Evolutionary conservation across 306 rosid genomes (phyloP).

Genomic region (Psophocarpus tetragonolobus): DNA sequence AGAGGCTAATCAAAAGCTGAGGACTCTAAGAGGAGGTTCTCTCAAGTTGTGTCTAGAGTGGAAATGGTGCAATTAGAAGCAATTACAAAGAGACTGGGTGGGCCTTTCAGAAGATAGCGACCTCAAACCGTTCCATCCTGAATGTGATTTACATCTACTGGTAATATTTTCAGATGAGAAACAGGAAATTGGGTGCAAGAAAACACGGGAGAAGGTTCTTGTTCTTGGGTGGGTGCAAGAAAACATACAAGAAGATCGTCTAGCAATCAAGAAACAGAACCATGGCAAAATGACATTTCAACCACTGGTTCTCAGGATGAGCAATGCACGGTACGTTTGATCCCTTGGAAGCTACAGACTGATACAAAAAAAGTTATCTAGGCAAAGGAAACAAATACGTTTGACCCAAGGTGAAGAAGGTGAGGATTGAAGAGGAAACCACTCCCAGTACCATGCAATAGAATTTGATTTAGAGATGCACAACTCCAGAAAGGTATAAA

Average conservation of each 20-base stretch:
- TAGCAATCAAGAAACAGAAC: background rate
- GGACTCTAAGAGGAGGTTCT: background rate
- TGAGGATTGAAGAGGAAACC: background rate
- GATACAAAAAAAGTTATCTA: background rate
- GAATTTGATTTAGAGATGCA: background rate
- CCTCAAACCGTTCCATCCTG: background rate
- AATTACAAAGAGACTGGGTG: background rate
- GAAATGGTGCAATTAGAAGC: background rate
- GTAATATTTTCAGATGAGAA: background rate
- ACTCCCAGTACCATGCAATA: background rate
- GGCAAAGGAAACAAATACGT: background rate
- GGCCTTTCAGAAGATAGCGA: background rate
- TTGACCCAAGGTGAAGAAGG: background rate
- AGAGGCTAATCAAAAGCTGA: background rate
- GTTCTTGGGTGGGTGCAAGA: background rate
- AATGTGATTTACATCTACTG: background rate
- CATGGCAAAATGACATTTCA: background rate
- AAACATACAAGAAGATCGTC: background rate
- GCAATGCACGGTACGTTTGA: too few species aligned
- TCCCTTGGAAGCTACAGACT: background rate
- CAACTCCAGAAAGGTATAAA: background rate
- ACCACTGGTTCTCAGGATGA: background rate
- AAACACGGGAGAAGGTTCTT: background rate
- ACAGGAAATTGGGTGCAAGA: background rate
- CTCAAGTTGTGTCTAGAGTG: background rate